Evolutionary conservation across 2,329 filamentous ascomycete species (phyloP).

Genomic region (Aspergillus nomiae): DNA sequence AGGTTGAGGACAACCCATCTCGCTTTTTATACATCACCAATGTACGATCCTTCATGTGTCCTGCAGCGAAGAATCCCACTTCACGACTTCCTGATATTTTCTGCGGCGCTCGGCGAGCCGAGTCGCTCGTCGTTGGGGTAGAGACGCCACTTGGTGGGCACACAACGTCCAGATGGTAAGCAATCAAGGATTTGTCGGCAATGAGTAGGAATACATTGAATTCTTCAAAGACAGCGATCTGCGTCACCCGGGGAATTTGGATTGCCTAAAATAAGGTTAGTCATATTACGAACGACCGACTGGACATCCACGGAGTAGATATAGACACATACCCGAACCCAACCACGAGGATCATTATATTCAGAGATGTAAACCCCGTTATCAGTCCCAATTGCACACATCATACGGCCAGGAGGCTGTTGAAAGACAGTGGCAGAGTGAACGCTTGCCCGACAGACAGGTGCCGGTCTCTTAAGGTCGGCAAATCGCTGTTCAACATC

Average conservation of each 20-base stretch:
- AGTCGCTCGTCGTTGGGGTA: slow-evolving; percentile 65
- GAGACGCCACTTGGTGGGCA: slow-evolving; percentile 54
- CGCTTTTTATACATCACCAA: slow-evolving; percentile 97
- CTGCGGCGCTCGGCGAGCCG: slow-evolving; percentile 81
- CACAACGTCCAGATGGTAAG: slow-evolving; percentile 89
- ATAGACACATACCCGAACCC: slow-evolving; percentile 70
- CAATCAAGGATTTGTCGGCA: slow-evolving; percentile 85
- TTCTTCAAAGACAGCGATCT: slow-evolving; percentile 92
- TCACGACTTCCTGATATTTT: slow-evolving; percentile 84
- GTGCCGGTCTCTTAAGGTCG: slow-evolving; percentile 65
- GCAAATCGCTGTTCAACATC: slow-evolving; percentile 79
- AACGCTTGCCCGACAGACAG: slow-evolving; percentile 82
- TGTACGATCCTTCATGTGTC: slow-evolving; percentile 94
- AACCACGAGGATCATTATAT: slow-evolving; percentile 84
- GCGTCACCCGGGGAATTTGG: slow-evolving; percentile 74
- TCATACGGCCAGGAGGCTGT: slow-evolving; percentile 74
- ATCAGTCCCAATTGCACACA: slow-evolving; percentile 94
- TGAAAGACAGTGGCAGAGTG: slow-evolving; percentile 93
- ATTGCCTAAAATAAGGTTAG: slow-evolving; percentile 62
- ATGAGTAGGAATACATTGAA: slow-evolving; percentile 92
- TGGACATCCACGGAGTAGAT: not conserved
- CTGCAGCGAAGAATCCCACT: slow-evolving; percentile 94
- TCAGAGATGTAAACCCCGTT: slow-evolving; percentile 91
- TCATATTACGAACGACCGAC: not conserved
- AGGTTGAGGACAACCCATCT: slow-evolving; percentile 87